phyloP scores from a whole-genome alignment of 148 eudicot genomes.

The Salicornia ramosissima region DNA sequence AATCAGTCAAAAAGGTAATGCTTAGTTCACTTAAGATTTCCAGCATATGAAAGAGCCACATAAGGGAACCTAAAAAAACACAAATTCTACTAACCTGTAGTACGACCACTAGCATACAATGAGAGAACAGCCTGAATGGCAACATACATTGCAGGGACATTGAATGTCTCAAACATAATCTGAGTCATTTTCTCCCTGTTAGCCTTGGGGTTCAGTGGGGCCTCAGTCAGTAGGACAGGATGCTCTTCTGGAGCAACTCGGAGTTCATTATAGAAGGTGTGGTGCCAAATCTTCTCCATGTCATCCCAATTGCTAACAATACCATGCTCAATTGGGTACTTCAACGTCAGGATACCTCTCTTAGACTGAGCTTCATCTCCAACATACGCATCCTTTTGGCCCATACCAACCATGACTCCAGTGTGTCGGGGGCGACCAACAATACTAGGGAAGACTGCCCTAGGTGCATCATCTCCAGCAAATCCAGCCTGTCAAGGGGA shows the following conservation, averaged over 20 bases:
- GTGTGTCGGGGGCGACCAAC: constrained; percentile 37
- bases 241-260: constrained; percentile 68
- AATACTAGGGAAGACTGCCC: constrained; percentile 31
- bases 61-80: neutral
- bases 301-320: constrained; percentile 57
- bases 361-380: constrained; percentile 39
- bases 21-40: neutral
- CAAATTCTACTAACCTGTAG: constrained; percentile 34
- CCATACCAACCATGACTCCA: constrained; percentile 38
- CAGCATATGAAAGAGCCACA: neutral
- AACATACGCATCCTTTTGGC: constrained; percentile 33
- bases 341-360: constrained; percentile 35
- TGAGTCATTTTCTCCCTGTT: constrained; percentile 57
- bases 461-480: constrained; percentile 35
- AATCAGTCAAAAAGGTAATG: too few species aligned
- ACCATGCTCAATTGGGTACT: constrained; percentile 47
- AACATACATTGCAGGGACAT: constrained; percentile 56
- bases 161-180: constrained; percentile 59
- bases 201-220: constrained; percentile 56
- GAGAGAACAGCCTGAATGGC: constrained; percentile 61
- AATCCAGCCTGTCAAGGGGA: constrained; percentile 23
- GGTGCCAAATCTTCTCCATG: constrained; percentile 73
- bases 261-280: constrained; percentile 61
- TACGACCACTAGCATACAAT: constrained; percentile 64
- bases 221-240: constrained; percentile 55